Percentiles rank a stretch among this genome's conserved stretches.
Evolutionary conservation across 2,329 filamentous ascomycete species (phyloP).

Genomic region (Beauveria rudraprayagi): DNA sequence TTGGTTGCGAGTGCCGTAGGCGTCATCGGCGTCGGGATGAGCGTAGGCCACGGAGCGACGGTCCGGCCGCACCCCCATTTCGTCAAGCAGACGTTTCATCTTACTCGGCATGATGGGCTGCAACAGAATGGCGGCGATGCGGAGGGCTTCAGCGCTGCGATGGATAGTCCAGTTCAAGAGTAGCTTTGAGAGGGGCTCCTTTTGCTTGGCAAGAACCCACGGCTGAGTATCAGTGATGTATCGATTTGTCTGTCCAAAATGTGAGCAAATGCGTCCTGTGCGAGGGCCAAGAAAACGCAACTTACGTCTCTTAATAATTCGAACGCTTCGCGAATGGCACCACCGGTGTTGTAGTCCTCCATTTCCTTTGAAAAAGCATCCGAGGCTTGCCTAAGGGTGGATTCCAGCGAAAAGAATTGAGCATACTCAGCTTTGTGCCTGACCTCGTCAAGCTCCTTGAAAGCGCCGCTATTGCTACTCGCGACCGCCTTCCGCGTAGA

Average conservation of each 20-base stretch:
- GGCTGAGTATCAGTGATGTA: slow-evolving; percentile 54
- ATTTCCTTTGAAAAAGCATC: slow-evolving; percentile 43
- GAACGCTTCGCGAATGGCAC: slow-evolving; percentile 59
- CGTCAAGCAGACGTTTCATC: slow-evolving; percentile 62
- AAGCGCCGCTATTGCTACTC: slow-evolving; percentile 19
- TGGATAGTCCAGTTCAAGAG: slow-evolving; percentile 57
- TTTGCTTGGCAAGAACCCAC: slow-evolving; percentile 51
- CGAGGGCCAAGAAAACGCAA: background rate
- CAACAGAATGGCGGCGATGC: slow-evolving; percentile 73
- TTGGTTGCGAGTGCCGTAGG: slow-evolving; percentile 51
- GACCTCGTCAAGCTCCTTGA: slow-evolving; percentile 13
- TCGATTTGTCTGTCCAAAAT: slow-evolving; percentile 27
- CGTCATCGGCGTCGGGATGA: slow-evolving; percentile 51
- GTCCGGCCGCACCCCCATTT: slow-evolving; percentile 60
- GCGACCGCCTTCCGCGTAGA: slow-evolving; percentile 52
- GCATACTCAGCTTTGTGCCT: background rate
- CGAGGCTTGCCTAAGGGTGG: slow-evolving; percentile 16
- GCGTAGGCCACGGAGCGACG: slow-evolving; percentile 59
- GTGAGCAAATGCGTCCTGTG: slow-evolving; percentile 12
- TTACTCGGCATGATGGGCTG: slow-evolving; percentile 88
- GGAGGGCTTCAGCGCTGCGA: slow-evolving; percentile 64
- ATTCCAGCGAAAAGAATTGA: slow-evolving; percentile 21
- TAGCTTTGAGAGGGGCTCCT: slow-evolving; percentile 24
- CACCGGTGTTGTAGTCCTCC: slow-evolving; percentile 54
- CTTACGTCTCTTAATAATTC: slow-evolving; percentile 50